Conservation (phyloP, 208 protist genomes). For the Trichomonas vaginalis region DNA sequence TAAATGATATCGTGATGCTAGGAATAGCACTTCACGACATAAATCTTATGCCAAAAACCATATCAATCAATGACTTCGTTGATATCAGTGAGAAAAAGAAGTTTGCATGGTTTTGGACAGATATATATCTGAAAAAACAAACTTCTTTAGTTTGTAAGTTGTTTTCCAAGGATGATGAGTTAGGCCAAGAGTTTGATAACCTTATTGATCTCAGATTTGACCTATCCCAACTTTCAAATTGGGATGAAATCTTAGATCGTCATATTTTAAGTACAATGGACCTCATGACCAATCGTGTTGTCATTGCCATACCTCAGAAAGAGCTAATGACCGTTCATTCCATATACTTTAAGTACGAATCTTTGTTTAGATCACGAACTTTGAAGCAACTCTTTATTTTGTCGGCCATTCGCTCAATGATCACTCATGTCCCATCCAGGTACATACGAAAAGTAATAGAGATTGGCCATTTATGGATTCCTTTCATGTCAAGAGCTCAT, state of each 20-base stretch:
- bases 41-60: background rate
- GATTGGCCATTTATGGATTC: background rate
- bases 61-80: background rate
- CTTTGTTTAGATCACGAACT: background rate
- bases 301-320: background rate
- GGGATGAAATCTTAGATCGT: background rate
- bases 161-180: background rate
- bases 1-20: background rate
- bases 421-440: background rate
- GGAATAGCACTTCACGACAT: background rate
- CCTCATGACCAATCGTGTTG: background rate
- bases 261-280: background rate
- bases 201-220: background rate
- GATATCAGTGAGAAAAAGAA: background rate
- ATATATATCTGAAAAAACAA: background rate
- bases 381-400: background rate
- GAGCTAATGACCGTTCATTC: background rate
- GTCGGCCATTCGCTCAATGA: background rate
- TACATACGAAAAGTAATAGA: background rate
- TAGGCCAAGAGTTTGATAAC: background rate
- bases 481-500: background rate
- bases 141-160: background rate
- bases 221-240: background rate
- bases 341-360: background rate
- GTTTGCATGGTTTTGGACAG: background rate